These are phyloP conservation scores for Xylariaceae sp. DNA, from an alignment of 2,329 filamentous ascomycete species.

Conservation along the genomic window DNA sequence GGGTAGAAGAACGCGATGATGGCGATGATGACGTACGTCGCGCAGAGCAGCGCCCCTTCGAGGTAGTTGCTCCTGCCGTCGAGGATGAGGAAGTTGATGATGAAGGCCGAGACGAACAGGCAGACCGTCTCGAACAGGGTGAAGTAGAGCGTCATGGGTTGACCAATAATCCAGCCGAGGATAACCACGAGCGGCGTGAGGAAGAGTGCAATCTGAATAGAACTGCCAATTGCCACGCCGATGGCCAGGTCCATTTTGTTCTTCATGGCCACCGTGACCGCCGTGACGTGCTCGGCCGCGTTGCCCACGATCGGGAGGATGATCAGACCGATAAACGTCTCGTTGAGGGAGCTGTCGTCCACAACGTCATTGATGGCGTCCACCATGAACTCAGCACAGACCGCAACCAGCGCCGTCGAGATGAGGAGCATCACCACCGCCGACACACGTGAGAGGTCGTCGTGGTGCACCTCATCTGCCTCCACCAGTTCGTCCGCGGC, in stretches of 20 bases:
- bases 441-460: slow-evolving; percentile 45
- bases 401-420: slow-evolving; percentile 57
- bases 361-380: slow-evolving; percentile 59
- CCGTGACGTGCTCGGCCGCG: slow-evolving; percentile 65
- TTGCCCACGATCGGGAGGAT: slow-evolving; percentile 68
- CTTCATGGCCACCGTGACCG: slow-evolving; percentile 62
- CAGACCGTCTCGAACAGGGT: slow-evolving; percentile 84
- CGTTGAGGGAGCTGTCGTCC: slow-evolving; percentile 45
- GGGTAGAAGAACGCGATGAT: slow-evolving; percentile 63
- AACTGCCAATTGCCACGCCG: slow-evolving; percentile 62
- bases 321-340: slow-evolving; percentile 65
- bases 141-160: slow-evolving; percentile 75
- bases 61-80: slow-evolving; percentile 84
- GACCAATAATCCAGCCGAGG: slow-evolving; percentile 60
- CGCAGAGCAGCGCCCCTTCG: slow-evolving; percentile 64
- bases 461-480: slow-evolving; percentile 29
- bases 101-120: slow-evolving; percentile 75
- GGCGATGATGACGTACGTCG: slow-evolving; percentile 61
- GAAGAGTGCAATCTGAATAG: slow-evolving; percentile 66
- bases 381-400: slow-evolving; percentile 65
- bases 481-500: slow-evolving; percentile 23
- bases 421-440: slow-evolving; percentile 56
- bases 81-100: slow-evolving; percentile 80
- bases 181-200: slow-evolving; percentile 64
- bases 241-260: slow-evolving; percentile 73